Conservation (phyloP, 345 rosid genomes). For the Noccaea bulbosa region DNA sequence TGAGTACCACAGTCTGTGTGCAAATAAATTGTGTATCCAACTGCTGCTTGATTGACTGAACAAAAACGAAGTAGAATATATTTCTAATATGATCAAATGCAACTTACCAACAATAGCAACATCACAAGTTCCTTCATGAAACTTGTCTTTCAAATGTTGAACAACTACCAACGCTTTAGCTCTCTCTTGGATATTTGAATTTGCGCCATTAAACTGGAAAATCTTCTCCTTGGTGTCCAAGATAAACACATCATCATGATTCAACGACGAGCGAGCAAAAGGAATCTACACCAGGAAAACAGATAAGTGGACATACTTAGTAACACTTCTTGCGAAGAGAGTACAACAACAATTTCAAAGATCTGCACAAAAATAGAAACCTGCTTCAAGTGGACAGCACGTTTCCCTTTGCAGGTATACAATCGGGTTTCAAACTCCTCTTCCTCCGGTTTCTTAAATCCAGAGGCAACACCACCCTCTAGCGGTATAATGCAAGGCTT, state of each 20-base stretch:
- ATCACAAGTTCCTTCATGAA: constrained; percentile 78
- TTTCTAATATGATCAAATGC: constrained; percentile 6
- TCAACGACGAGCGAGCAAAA: constrained; percentile 89
- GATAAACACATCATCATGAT: constrained; percentile 98
- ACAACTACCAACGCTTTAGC: constrained; percentile 95
- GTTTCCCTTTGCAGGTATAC: constrained; percentile 89
- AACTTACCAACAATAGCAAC: constrained; percentile 88
- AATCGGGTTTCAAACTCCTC: constrained; percentile 86
- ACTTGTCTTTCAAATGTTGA: constrained; percentile 89
- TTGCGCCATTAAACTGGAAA: constrained; percentile 97
- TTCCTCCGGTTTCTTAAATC: constrained; percentile 82
- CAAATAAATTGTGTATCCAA: constrained; percentile 22
- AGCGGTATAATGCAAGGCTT: constrained; percentile 95
- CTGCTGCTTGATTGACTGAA: constrained; percentile 18
- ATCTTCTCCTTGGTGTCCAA: constrained; percentile 82
- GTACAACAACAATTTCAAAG: constrained; percentile 17
- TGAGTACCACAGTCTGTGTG: constrained; percentile 22
- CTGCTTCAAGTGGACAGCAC: constrained; percentile 94
- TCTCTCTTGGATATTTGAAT: constrained; percentile 97
- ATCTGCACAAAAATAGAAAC: constrained; percentile 47
- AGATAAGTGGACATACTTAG: constrained; percentile 33
- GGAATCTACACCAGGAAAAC: constrained; percentile 68
- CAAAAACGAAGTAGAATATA: constrained; percentile 12
- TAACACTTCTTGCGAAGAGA: constrained; percentile 19
- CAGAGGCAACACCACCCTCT: constrained; percentile 98